Conservation (phyloP, 2,329 filamentous ascomycete genomes). For the Parascedosporium putredinis region DNA sequence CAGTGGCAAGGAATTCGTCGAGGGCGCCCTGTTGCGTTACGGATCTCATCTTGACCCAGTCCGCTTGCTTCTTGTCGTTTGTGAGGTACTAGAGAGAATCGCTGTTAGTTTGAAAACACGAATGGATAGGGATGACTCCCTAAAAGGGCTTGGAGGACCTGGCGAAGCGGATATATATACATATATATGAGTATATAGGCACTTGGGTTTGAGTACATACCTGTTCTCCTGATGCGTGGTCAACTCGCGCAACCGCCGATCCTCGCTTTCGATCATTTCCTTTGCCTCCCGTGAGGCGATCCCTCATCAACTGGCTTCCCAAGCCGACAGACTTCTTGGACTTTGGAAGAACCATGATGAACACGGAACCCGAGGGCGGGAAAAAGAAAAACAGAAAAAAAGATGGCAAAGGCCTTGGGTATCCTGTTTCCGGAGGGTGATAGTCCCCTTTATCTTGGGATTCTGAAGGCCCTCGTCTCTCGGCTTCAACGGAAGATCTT, state of each 20-base stretch:
- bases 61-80: constrained; percentile 79
- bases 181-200: too few relatives aligned
- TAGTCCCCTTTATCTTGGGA: too few relatives aligned
- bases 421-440: too few relatives aligned
- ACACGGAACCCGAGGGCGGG: too few relatives aligned
- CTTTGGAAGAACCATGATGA: constrained; percentile 59
- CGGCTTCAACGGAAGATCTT: background rate
- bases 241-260: constrained; percentile 51
- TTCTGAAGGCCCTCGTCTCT: too few relatives aligned
- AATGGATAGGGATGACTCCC: too few relatives aligned
- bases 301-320: constrained; percentile 97
- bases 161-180: too few relatives aligned
- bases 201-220: constrained; percentile 25
- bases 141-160: too few relatives aligned
- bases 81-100: constrained; percentile 59
- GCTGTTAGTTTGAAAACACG: constrained; percentile 17
- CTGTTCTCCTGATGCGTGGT: constrained; percentile 70
- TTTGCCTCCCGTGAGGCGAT: constrained; percentile 91
- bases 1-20: constrained; percentile 92
- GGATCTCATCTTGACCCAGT: constrained; percentile 99
- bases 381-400: too few relatives aligned
- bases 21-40: constrained; percentile 94
- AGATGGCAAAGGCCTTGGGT: too few relatives aligned
- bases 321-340: constrained; percentile 92
- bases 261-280: constrained; percentile 69